Evolutionary conservation across 108 stramenopile genomes (phyloP).

Genomic region (Epipyxis sp.): DNA sequence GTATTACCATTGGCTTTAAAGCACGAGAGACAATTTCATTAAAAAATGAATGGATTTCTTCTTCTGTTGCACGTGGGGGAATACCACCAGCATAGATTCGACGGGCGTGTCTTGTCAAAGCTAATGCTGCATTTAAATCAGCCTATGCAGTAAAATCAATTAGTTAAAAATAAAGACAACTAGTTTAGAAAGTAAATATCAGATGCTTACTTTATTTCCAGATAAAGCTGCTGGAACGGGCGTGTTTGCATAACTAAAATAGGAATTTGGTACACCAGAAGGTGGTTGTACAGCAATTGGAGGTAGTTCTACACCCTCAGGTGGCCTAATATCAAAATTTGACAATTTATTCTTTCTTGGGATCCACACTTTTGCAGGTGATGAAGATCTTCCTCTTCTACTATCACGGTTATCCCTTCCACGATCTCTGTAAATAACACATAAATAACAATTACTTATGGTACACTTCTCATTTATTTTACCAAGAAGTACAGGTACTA

Average conservation of each 20-base stretch:
- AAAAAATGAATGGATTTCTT: conserved; percentile 76
- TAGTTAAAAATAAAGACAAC: too few species aligned
- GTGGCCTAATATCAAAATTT: conserved; percentile 26
- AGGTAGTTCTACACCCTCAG: conserved; percentile 19
- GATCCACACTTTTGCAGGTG: background rate
- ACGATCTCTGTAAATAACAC: too few species aligned
- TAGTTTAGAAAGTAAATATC: too few species aligned
- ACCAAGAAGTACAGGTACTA: too few species aligned
- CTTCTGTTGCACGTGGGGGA: conserved; percentile 62
- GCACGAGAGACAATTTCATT: conserved; percentile 66
- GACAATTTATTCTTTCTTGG: background rate
- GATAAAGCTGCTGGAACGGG: conserved; percentile 38
- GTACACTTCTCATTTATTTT: too few species aligned
- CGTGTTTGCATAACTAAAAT: background rate
- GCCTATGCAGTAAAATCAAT: too few species aligned
- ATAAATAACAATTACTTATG: too few species aligned
- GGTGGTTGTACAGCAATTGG: background rate
- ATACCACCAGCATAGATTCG: conserved; percentile 90
- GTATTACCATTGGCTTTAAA: conserved; percentile 34
- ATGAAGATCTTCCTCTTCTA: background rate
- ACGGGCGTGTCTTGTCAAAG: conserved; percentile 89
- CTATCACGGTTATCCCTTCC: too few species aligned
- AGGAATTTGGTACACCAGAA: conserved; percentile 14
- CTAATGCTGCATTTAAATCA: too few species aligned
- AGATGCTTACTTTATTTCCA: too few species aligned